Evolutionary conservation across 2,329 filamentous ascomycete species (phyloP), one percentile per base, ranked within the genome.

Genomic region (Nothopassalora personata): DNA sequence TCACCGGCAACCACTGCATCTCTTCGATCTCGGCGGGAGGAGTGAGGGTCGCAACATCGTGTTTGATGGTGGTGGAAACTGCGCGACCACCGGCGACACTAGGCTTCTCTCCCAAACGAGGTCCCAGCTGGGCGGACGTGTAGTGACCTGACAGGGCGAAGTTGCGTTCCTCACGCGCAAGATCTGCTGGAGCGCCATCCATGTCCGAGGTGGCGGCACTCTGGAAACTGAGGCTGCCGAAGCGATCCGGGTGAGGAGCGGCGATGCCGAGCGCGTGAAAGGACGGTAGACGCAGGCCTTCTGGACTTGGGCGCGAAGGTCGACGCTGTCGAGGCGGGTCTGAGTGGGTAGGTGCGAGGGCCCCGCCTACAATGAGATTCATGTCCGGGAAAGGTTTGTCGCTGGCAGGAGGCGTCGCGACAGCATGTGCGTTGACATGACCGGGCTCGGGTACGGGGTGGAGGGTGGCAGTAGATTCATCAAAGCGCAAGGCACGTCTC

Each of bases 231-330:
- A 61, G 60, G 34, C 63, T 54, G 45, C 63, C 64, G 53, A 74
- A 65, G 61, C 72, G 68, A 66, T 78, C 73, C 61, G 77, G 74
- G 71, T 78, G 75, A 49, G 79, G 77, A 53, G 75, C 73, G 54
- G 76, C 75, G 59, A 81, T 81, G 34, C 79, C 80, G 53, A 83
- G 73, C 18, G 75, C 71, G 57, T 83, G 76, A 66, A 83, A 83
- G 1, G 80, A 80, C 5, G 81, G 81, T 15, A 84, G 75, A 55
- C 81, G 78, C 45, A 84, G 70, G 59, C 70, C 74, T 57, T 71
- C 74, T 57, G 71, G 72, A 47, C 70, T 67, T 31, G 68, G 54
- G 47, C 61, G 67, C 19, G 56, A 53, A 36, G 57, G 56, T 10
- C 51, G 47, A 54, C 54, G 59, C 31, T 51, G 46, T 13, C 60